phyloP scores from a whole-genome alignment of 2,329 filamentous ascomycete genomes.

The Mycogone perniciosa region DNA sequence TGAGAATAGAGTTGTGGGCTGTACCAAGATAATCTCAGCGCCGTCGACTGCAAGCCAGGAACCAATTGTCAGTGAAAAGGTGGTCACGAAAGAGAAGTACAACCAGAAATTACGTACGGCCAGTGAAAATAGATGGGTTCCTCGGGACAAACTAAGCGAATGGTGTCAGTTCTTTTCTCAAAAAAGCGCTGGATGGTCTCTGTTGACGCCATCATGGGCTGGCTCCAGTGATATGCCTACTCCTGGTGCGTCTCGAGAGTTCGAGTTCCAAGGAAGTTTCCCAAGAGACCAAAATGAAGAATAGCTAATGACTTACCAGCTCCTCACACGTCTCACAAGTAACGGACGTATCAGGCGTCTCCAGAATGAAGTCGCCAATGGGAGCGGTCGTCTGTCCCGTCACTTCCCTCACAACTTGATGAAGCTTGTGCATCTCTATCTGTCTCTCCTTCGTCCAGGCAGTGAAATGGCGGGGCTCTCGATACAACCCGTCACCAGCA shows the following conservation, averaged over 20 bases:
- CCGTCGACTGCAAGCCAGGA: not conserved
- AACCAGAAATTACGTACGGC: not conserved
- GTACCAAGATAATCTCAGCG: constrained; percentile 2
- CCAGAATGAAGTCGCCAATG: constrained; percentile 36
- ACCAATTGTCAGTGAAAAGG: no score
- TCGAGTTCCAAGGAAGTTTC: not conserved
- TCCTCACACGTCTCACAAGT: constrained; percentile 33
- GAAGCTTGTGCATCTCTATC: constrained; percentile 36
- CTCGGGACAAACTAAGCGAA: not conserved
- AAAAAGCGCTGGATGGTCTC: not conserved
- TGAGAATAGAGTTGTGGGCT: not conserved
- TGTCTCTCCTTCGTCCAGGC: constrained; percentile 32
- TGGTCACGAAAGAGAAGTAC: not conserved
- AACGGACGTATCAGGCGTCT: constrained; percentile 33
- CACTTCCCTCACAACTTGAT: constrained; percentile 51
- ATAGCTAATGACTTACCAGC: not conserved
- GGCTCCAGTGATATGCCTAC: no score
- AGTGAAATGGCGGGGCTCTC: constrained; percentile 36
- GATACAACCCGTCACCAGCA: constrained; percentile 54
- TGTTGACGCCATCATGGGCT: no score
- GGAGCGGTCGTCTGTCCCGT: constrained; percentile 30
- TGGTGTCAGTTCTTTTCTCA: not conserved
- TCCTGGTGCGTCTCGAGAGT: not conserved
- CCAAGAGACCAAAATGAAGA: constrained; percentile 2
- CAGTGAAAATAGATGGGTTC: not conserved